phyloP scores from a whole-genome alignment of 495 filamentous ascomycete species.

The Tuber calosporum region DNA sequence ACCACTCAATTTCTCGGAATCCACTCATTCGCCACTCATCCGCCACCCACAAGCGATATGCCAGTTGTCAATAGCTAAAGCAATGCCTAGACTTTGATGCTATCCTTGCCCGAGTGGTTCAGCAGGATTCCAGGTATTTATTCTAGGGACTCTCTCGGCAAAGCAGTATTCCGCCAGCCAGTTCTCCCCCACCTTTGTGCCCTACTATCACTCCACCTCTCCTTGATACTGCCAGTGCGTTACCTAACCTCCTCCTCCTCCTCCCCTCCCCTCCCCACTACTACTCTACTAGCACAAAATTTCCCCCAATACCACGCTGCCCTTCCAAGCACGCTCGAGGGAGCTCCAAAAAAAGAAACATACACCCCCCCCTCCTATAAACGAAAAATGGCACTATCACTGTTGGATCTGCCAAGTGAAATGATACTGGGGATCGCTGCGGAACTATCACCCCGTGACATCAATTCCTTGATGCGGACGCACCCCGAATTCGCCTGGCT shows the following conservation, averaged over 20 bases:
- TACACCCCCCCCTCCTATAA: not conserved
- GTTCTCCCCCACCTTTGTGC: not conserved
- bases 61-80: not conserved
- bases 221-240: not conserved
- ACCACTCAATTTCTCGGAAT: not conserved
- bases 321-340: not conserved
- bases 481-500: not conserved
- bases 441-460: not conserved
- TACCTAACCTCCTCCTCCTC: not conserved
- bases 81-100: not conserved
- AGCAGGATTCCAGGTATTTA: not conserved
- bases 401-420: not conserved
- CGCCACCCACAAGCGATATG: not conserved
- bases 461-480: not conserved
- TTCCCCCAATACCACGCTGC: not conserved
- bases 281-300: not conserved
- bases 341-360: not conserved
- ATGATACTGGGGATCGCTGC: not conserved
- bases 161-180: not conserved
- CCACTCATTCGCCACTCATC: not conserved
- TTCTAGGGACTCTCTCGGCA: not conserved
- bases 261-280: not conserved
- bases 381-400: not conserved
- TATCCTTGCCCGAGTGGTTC: not conserved
- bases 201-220: not conserved